Evolutionary conservation across 1,139 yeast species (phyloP), one percentile per base, ranked within the genome.

Genomic region (Blastobotrys indianensis): DNA sequence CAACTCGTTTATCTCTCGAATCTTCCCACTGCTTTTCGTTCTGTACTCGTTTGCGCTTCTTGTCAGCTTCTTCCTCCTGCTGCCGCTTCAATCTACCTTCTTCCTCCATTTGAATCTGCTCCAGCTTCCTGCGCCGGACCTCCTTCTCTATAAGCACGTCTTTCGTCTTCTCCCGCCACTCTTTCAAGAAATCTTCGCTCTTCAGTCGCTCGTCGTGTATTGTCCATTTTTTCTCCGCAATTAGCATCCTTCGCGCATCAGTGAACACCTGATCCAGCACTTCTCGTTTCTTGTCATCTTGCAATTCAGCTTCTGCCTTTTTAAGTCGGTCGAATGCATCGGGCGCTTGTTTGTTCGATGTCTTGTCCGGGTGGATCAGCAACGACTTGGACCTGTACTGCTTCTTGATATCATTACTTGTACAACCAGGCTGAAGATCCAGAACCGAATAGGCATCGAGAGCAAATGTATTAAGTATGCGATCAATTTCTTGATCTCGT

Each of bases 301-400:
- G 59, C 28, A 68, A 52, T 23, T 57, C 62, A 4, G 63, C 55
- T 45, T 66, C 70, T 2, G 74, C 73, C 44, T 66, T 65, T 51
- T 69, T 68, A 37, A 69, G 55, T 38, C 68, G 52, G 56, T 80
- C 84, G 58, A 82, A 82, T 1, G 88, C 87, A 36, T 66, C 72
- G 0, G 85, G 77, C 0, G 87, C 86, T 15, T 69, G 64, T 0
- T 69, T 64, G 54, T 82, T 76, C 39, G 66, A 62, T 1, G 78
- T 72, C 55, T 80, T 81, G 58, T 82, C 90, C 0, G 90, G 90
- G 59, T 82, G 90, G 33, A 82, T 77, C 50, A 80, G 62, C 36
- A 81, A 64, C 7, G 86, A 79, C 60, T 79, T 80, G 61, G 72
- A 74, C 32, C 87, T 63, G 58, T 74, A 82, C 36, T 67, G 57